Evolutionary conservation across 345 rosid genomes (phyloP), one percentile per base, ranked within the genome.

Genomic region (Melaleuca alternifolia): DNA sequence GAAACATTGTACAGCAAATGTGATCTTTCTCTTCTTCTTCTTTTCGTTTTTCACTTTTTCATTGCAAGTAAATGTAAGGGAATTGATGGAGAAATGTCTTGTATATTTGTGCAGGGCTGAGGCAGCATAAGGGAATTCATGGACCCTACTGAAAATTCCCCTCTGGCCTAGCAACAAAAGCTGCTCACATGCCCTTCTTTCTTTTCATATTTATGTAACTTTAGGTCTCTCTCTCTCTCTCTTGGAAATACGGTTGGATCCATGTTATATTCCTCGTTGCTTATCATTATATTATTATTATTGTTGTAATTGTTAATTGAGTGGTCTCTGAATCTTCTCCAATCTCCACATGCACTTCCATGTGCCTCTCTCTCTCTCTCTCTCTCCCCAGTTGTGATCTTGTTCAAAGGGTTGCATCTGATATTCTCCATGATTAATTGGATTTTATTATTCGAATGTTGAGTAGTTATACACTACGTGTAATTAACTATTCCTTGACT

Each of bases 311-410:
- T 23, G 54, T 83, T 83, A 50, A 37, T 33, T 8, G 62, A 53
- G 81, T 14, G 52, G 54, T 30, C 51, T 76, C 84, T 86, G 87
- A 86, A 79, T 86, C 87, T 86, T 86, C 82, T 52, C 51, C 85
- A 59, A 87, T 82, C 52, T 87, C 61, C 86, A 54, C 85, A 52
- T 71, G 85, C 84, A 76, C 82, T 83, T 57, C 85, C 88, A 87
- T 87, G 88, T 87, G 88, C 65, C 83, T 33, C 75, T 53, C 61
- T 76, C 84, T 52, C 83, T 84, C 12, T 61, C 85, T 15, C 85
- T 28, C 65, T 76, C 59, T 26, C 83, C 3, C 24, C 33, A 9
- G 79, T 71, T 71, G 79, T 33, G 79, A 71, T 71, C 79, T 33
- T 71, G 79, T 37, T 71, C 79, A 71, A 9, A 24, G 44, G 79